Percentiles rank a stretch among this genome's conserved stretches.
phyloP scores from a whole-genome alignment of 768 basidiomycete genomes.

The Kwoniella sp. region DNA sequence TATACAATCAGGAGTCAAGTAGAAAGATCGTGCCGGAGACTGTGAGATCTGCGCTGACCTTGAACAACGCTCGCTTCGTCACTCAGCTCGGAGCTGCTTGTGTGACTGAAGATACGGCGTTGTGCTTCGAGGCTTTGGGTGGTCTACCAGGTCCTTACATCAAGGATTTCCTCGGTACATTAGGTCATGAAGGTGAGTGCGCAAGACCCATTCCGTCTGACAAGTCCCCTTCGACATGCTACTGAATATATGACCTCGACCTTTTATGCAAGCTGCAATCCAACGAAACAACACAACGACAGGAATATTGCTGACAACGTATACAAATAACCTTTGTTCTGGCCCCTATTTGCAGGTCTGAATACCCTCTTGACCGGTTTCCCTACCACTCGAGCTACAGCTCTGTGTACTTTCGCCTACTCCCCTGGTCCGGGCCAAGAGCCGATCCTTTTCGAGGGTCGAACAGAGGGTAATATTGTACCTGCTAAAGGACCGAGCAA shows the following conservation, averaged over 20 bases:
- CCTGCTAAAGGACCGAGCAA: conserved; percentile 72
- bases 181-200: conserved; percentile 82
- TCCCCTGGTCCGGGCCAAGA: conserved; percentile 74
- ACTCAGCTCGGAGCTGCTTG: conserved; percentile 50
- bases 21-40: too few relatives aligned
- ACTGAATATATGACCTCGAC: background rate
- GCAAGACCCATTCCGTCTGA: too few relatives aligned
- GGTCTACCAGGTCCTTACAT: conserved; percentile 97
- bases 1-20: too few relatives aligned
- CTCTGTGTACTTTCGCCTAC: conserved; percentile 95
- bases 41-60: too few relatives aligned
- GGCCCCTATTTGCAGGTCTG: conserved; percentile 61
- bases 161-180: conserved; percentile 79
- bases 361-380: conserved; percentile 82
- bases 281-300: conserved; percentile 10
- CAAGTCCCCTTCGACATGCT: background rate
- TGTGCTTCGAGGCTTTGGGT: conserved; percentile 83
- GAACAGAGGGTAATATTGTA: conserved; percentile 87
- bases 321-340: background rate
- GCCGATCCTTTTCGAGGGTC: conserved; percentile 81
- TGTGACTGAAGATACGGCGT: conserved; percentile 77
- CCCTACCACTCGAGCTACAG: conserved; percentile 74
- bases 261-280: conserved; percentile 4
- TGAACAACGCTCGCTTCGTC: too few relatives aligned
- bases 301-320: background rate